Evolutionary conservation across 2,329 filamentous ascomycete genomes (phyloP), one percentile per base, ranked within the genome.

Genomic region (Neocucurbitaria cava): DNA sequence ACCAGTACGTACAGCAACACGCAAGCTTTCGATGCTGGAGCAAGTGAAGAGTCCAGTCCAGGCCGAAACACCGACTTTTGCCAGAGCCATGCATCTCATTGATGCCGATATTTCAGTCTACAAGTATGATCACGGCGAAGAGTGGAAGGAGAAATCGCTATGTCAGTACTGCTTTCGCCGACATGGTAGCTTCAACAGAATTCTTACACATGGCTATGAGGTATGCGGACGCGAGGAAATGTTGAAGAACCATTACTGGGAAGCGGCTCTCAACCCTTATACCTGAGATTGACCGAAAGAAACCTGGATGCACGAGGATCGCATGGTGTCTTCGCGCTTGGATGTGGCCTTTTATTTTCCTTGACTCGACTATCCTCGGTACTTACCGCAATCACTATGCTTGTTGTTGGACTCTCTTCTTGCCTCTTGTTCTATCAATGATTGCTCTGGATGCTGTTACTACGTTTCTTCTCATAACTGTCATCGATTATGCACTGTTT

Each of bases 241-340:
- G 21, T 51, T 74, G 36, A 56, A 70, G n/a, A 64, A 64, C 17
- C 64, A 71, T 45, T 72, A 70, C 31, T 74, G 68, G 70, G 65
- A 72, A 42, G 20, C 31, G 6, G 38, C 38, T 23, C 18, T 24
- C 20, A 40, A 40, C 24, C 38, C 38, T 40, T 40, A 40, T 24
- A 40, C 21, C 38, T 40, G 15, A 35, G 17, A 15, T 17, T 8
- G 15, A 17, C 15, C 17, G n/a, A 35, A n/a, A 2, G 9, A 3
- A 8, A 11, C 30, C 13, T 6, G 10, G 30, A 31, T 31, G 13
- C 13, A 11, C 13, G 30, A 31, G 5, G 30, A 31, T 31, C 9
- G 30, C 30, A 15, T 31, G 4, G 5, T 11, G 9, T 31, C 9
- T 31, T 31, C 1, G 30, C 30, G 13, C 8, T 15, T 10, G 30